Conservation (phyloP, 202 grass and related monocot species). For the Setaria viridis region DNA sequence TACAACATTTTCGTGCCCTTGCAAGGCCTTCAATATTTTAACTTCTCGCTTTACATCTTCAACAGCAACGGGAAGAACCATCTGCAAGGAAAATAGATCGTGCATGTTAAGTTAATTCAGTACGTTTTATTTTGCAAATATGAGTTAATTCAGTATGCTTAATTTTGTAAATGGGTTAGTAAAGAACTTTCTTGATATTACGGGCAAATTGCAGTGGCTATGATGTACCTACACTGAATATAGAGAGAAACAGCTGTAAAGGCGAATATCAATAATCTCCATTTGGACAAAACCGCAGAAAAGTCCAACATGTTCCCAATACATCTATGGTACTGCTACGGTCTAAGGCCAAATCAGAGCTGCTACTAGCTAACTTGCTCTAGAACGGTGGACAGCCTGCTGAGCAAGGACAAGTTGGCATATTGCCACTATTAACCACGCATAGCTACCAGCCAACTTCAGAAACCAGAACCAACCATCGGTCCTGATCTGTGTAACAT, state of each 20-base stretch:
- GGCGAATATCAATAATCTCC: neutral
- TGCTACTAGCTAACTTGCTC: neutral
- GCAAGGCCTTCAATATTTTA: constrained; percentile 80
- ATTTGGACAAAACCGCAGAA: neutral
- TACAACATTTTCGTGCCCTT: constrained; percentile 87
- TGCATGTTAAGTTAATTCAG: constrained; percentile 21
- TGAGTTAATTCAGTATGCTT: constrained; percentile 10
- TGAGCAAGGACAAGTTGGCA: neutral
- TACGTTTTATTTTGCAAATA: neutral
- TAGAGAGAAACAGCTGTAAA: neutral
- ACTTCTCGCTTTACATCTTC: constrained; percentile 92
- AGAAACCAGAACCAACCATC: neutral
- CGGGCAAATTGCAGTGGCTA: neutral
- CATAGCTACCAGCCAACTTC: neutral
- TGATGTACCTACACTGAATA: neutral
- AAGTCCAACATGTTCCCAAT: neutral
- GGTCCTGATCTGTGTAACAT: neutral
- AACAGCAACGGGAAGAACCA: constrained; percentile 85
- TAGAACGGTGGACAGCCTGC: neutral
- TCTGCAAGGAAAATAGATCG: constrained; percentile 57
- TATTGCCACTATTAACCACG: neutral
- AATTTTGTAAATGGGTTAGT: neutral
- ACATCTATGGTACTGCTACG: neutral
- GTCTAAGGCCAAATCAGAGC: neutral
- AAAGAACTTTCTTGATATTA: constrained; percentile 25